Conservation (phyloP, 2,329 filamentous ascomycete genomes). For the Ophiostoma quercus region DNA sequence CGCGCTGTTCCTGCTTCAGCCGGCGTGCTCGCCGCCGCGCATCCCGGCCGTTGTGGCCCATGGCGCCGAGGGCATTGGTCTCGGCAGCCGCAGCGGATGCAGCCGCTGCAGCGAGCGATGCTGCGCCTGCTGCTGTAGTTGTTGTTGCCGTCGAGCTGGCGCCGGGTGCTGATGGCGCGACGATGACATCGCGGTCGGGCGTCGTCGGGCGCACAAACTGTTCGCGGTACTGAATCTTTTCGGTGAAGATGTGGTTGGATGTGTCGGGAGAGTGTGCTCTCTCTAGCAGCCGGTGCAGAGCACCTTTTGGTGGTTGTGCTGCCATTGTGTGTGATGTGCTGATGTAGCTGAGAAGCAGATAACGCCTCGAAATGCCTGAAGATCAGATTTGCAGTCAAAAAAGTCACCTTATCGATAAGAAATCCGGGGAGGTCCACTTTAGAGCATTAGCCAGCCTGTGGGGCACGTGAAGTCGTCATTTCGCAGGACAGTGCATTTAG, state of each 20-base stretch:
- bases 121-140: not conserved
- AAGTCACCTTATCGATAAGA: slow-evolving; percentile 8
- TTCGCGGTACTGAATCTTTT: slow-evolving; percentile 77
- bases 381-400: not conserved
- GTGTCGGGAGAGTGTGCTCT: slow-evolving; percentile 74
- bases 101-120: slow-evolving; percentile 32
- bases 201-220: slow-evolving; percentile 73
- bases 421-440: slow-evolving; percentile 6
- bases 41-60: slow-evolving; percentile 52
- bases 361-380: not conserved
- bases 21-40: slow-evolving; percentile 48
- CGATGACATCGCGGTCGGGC: slow-evolving; percentile 44
- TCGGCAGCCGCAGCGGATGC: slow-evolving; percentile 69
- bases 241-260: slow-evolving; percentile 65
- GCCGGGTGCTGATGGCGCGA: not conserved
- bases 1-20: slow-evolving; percentile 42
- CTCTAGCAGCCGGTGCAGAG: slow-evolving; percentile 55
- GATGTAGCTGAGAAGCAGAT: not conserved
- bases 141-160: not conserved
- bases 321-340: slow-evolving; percentile 37
- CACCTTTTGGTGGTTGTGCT: slow-evolving; percentile 27
- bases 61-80: slow-evolving; percentile 39
- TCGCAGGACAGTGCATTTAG: slow-evolving; percentile 8
- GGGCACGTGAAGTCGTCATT: slow-evolving; percentile 5
- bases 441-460: not conserved